A percentile compares a stretch with the other conserved stretches of the same genome.
These are phyloP conservation scores for Coemansia sp. DNA, from an alignment of 192 early-diverging fungal species.

Conservation along the genomic window DNA sequence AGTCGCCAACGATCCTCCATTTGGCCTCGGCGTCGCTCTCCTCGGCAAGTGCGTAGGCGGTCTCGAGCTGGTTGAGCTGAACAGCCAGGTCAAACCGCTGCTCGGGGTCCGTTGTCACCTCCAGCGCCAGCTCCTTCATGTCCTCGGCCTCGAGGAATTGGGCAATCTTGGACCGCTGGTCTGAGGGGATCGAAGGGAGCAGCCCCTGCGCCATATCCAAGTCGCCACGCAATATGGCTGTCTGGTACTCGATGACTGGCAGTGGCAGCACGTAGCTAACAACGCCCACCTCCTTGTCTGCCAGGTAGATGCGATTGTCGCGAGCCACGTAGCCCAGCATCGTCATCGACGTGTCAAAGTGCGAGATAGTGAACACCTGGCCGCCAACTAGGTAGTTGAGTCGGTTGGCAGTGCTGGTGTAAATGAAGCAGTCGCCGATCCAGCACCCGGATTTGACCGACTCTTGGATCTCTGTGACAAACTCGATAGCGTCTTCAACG, in stretches of 20 bases:
- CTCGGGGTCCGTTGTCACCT: constrained; percentile 92
- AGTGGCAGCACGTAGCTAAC: constrained; percentile 89
- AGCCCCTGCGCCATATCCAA: constrained; percentile 74
- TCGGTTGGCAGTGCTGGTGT: constrained; percentile 85
- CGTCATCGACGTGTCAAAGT: constrained; percentile 91
- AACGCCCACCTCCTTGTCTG: constrained; percentile 91
- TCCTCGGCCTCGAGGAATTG: constrained; percentile 94
- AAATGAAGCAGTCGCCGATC: constrained; percentile 99
- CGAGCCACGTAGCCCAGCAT: constrained; percentile 91
- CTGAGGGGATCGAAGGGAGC: constrained; percentile 80
- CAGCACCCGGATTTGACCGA: constrained; percentile 90
- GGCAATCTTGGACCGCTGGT: constrained; percentile 89
- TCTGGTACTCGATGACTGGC: constrained; percentile 97
- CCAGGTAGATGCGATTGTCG: constrained; percentile 91
- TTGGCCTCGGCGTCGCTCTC: constrained; percentile 81
- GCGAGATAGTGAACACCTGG: constrained; percentile 90
- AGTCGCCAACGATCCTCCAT: constrained; percentile 92
- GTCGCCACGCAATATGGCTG: constrained; percentile 93
- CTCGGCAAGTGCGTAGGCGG: constrained; percentile 84
- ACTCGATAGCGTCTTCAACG: constrained; percentile 94
- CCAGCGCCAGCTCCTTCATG: constrained; percentile 86
- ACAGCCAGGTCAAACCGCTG: constrained; percentile 96
- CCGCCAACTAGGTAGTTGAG: constrained; percentile 96
- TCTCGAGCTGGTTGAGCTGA: constrained; percentile 77
- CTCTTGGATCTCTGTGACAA: constrained; percentile 89